Conservation (phyloP, 1,284 basidiomycete species). For the Trichosporon sp. region DNA sequence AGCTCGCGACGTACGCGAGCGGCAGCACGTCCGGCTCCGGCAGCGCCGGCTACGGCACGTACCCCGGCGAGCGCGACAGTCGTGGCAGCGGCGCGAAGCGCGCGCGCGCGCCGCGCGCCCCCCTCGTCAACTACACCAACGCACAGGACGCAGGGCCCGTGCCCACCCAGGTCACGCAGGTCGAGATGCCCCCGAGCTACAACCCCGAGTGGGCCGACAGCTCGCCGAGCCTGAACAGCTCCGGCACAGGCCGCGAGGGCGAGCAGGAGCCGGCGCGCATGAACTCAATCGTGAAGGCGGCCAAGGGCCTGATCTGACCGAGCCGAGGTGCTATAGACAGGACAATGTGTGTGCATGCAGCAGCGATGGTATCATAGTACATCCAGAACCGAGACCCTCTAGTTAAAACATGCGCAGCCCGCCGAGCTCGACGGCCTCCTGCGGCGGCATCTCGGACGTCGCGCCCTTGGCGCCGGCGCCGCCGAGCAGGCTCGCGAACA, state of each 20-base stretch:
- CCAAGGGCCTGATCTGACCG: background rate
- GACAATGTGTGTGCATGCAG: background rate
- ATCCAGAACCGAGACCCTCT: background rate
- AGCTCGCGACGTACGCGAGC: background rate
- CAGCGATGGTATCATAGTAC: background rate
- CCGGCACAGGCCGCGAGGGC: background rate
- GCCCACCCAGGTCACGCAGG: background rate
- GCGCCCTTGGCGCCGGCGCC: slow-evolving; percentile 25
- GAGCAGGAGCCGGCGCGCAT: background rate
- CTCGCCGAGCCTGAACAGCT: background rate
- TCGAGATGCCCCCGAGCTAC: slow-evolving; percentile 6
- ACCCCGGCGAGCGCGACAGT: background rate
- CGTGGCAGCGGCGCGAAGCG: background rate
- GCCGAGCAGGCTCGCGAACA: slow-evolving; percentile 79
- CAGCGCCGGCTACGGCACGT: too few species aligned
- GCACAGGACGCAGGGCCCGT: slow-evolving; percentile 1
- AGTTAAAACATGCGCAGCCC: slow-evolving; percentile 19
- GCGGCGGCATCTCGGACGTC: slow-evolving; percentile 4
- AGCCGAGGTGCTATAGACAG: too few species aligned
- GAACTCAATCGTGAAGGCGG: slow-evolving; percentile 4
- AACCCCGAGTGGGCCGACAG: slow-evolving; percentile 16
- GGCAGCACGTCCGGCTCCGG: background rate
- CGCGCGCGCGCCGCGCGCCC: background rate
- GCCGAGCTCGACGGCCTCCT: slow-evolving; percentile 13
- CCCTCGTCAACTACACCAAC: background rate